phyloP scores from a whole-genome alignment of 805 yeast species.

The Hyphopichia homilentoma region DNA sequence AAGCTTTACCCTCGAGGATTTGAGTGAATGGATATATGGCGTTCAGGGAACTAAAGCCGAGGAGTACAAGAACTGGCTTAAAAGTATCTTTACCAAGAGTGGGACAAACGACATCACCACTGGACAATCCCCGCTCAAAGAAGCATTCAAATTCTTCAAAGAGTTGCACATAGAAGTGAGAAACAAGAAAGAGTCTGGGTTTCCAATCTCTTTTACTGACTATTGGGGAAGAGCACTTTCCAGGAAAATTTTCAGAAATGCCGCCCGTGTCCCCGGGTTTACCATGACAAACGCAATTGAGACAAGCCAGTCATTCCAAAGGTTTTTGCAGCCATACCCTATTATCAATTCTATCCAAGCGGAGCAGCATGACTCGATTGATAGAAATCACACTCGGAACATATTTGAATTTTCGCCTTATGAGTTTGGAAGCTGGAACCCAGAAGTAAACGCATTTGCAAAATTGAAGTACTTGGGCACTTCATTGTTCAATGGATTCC shows the following conservation, averaged over 20 bases:
- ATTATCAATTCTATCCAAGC: constrained; percentile 37
- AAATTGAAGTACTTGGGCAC: constrained; percentile 55
- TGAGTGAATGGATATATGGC: not conserved
- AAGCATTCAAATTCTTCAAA: constrained; percentile 45
- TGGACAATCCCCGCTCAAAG: constrained; percentile 11
- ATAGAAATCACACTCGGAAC: no score
- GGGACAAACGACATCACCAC: not conserved
- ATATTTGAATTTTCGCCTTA: constrained; percentile 59
- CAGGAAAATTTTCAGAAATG: constrained; percentile 39
- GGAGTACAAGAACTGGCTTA: not conserved
- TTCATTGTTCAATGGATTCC: constrained; percentile 38
- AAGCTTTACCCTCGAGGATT: no score
- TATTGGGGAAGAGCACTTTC: constrained; percentile 66
- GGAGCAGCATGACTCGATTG: constrained; percentile 33
- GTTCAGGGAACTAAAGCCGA: no score
- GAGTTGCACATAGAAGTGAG: constrained; percentile 52
- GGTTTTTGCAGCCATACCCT: constrained; percentile 46
- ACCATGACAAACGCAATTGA: constrained; percentile 37
- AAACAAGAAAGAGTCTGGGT: constrained; percentile 50
- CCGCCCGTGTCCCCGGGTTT: constrained; percentile 29
- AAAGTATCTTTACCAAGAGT: not conserved
- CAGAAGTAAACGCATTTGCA: constrained; percentile 41
- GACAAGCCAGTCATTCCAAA: constrained; percentile 33
- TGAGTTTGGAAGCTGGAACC: constrained; percentile 70
- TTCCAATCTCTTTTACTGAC: constrained; percentile 57